A percentile compares a stretch with the other conserved stretches of the same genome.
These are phyloP conservation scores for Fraxinus ornus DNA, from an alignment of 305 asterid species.

Conservation along the genomic window DNA sequence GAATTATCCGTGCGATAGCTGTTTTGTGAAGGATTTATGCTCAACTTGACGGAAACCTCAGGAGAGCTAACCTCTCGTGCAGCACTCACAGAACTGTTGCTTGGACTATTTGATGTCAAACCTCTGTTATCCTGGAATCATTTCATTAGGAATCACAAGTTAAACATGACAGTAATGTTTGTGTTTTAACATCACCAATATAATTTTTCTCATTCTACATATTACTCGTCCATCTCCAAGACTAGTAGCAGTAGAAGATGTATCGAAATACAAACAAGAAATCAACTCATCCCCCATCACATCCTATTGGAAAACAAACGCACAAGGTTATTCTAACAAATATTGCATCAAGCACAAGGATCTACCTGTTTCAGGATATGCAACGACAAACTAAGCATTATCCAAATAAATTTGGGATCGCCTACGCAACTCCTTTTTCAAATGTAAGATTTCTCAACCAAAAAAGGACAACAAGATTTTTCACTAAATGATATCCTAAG, in stretches of 20 bases:
- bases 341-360: neutral
- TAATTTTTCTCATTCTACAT: neutral
- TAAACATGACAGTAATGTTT: slow-evolving; percentile 11
- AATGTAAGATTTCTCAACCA: neutral
- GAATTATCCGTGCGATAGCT: slow-evolving; percentile 45
- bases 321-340: neutral
- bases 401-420: neutral
- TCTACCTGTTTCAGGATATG: neutral
- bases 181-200: neutral
- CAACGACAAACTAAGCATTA: neutral
- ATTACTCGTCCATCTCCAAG: neutral
- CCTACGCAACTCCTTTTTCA: neutral
- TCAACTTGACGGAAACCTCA: slow-evolving; percentile 64
- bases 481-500: neutral
- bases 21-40: slow-evolving; percentile 60
- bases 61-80: slow-evolving; percentile 71
- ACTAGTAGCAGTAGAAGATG: neutral
- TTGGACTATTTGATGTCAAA: slow-evolving; percentile 73
- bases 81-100: slow-evolving; percentile 74
- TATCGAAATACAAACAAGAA: neutral
- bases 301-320: neutral
- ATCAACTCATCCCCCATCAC: neutral
- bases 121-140: slow-evolving; percentile 63
- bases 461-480: neutral
- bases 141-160: slow-evolving; percentile 11